phyloP scores from a whole-genome alignment of 192 early-diverging fungal species.

The Paraglomus brasilianum region DNA sequence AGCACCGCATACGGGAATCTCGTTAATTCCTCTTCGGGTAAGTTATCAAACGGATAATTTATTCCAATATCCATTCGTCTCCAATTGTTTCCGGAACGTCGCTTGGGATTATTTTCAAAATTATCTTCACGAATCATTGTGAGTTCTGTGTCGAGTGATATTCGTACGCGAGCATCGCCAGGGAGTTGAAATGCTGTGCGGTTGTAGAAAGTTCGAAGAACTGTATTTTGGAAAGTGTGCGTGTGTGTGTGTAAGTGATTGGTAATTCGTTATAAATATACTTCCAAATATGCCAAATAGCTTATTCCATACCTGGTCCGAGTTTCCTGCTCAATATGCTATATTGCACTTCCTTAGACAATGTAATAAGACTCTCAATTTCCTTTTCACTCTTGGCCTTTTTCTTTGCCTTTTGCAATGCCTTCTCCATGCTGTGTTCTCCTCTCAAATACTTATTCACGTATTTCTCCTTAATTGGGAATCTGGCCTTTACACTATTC shows the following conservation, averaged over 20 bases:
- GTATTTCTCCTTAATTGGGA: constrained; percentile 95
- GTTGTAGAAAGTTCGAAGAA: constrained; percentile 95
- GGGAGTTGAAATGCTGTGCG: constrained; percentile 98
- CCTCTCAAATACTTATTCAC: constrained; percentile 87
- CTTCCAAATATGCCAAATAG: too few relatives aligned
- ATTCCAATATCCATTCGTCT: constrained; percentile 90
- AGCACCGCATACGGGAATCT: constrained; percentile 96
- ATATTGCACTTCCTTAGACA: constrained; percentile 76
- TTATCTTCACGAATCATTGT: constrained; percentile 97
- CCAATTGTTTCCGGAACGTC: constrained; percentile 88
- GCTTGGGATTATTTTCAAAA: constrained; percentile 55
- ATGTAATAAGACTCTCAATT: constrained; percentile 66
- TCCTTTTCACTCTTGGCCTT: constrained; percentile 85
- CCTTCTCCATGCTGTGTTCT: constrained; percentile 72
- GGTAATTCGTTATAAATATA: neutral
- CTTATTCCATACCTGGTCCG: constrained; percentile 51
- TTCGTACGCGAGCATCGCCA: constrained; percentile 96
- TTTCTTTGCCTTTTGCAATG: constrained; percentile 78
- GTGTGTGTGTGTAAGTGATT: neutral
- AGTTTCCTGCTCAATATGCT: constrained; percentile 72
- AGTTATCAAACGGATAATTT: constrained; percentile 87
- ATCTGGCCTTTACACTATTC: constrained; percentile 90
- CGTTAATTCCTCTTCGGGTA: constrained; percentile 80
- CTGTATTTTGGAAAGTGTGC: constrained; percentile 57
- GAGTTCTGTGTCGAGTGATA: constrained; percentile 96